phyloP scores from a whole-genome alignment of 345 rosid species.

The Clausena lansium region DNA sequence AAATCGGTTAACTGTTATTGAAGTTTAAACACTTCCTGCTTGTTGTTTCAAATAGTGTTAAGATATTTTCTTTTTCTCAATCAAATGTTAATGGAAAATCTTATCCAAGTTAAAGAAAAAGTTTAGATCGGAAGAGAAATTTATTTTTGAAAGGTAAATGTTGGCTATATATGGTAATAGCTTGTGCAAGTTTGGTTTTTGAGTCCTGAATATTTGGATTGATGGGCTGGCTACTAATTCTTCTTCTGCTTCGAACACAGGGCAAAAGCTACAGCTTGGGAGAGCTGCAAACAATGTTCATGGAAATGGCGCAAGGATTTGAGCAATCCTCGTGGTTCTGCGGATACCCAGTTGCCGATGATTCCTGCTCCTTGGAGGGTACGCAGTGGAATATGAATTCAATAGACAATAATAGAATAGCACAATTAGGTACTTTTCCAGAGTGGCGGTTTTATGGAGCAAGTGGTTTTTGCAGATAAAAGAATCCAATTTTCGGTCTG shows the following conservation, averaged over 20 bases:
- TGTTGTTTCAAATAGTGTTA: background rate
- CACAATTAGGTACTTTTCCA: background rate
- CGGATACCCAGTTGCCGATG: constrained; percentile 9
- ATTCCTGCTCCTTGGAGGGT: constrained; percentile 14
- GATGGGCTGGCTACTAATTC: too few relatives aligned
- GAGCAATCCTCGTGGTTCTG: constrained; percentile 22
- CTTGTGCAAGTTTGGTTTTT: background rate
- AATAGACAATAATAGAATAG: background rate
- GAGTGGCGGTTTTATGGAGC: constrained; percentile 20
- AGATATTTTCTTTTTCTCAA: background rate
- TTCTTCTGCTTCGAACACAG: constrained; percentile 18
- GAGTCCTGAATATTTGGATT: background rate
- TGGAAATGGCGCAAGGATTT: constrained; percentile 46
- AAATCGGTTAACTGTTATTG: background rate
- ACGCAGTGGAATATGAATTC: constrained; percentile 18
- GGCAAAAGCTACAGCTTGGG: constrained; percentile 40
- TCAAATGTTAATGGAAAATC: background rate
- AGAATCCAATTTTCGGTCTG: background rate
- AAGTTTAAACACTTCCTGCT: background rate
- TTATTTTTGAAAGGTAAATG: background rate
- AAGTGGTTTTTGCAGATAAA: constrained; percentile 15
- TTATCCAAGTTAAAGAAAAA: background rate
- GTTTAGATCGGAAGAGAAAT: background rate
- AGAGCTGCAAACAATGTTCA: constrained; percentile 47
- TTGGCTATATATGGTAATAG: background rate